Conservation (phyloP, 768 basidiomycete species). For the Russula emetica region DNA sequence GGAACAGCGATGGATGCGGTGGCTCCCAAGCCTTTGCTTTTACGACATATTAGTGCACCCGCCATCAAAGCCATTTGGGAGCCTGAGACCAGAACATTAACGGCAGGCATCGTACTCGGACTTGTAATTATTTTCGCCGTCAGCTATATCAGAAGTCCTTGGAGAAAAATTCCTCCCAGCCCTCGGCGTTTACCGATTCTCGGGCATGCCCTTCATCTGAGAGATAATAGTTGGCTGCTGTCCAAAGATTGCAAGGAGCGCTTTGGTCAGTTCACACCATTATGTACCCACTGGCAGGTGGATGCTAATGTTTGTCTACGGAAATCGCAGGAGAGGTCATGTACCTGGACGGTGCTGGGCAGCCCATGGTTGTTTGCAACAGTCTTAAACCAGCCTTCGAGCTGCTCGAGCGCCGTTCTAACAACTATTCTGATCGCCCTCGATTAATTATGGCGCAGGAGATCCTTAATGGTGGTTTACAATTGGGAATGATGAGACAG, state of each 20-base stretch:
- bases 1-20: too few species aligned
- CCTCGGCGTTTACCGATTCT: slow-evolving; percentile 10
- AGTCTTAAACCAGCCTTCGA: slow-evolving; percentile 29
- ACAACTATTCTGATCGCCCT: slow-evolving; percentile 32
- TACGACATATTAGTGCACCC: neutral
- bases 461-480: slow-evolving; percentile 13
- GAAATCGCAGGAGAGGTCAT: slow-evolving; percentile 20
- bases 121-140: neutral
- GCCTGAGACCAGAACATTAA: neutral
- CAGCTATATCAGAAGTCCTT: neutral
- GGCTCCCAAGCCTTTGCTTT: neutral
- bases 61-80: neutral
- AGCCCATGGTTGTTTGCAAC: slow-evolving; percentile 30
- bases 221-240: slow-evolving; percentile 6
- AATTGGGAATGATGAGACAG: neutral
- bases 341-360: slow-evolving; percentile 25
- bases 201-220: slow-evolving; percentile 6
- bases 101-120: neutral
- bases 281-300: neutral
- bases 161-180: slow-evolving; percentile 10
- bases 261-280: slow-evolving; percentile 1
- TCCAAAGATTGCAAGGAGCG: slow-evolving; percentile 7
- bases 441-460: slow-evolving; percentile 11
- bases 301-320: neutral
- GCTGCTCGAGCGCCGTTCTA: slow-evolving; percentile 31